Evolutionary conservation across 2,329 filamentous ascomycete species (phyloP).

Genomic region (Geoglossum cookeanum): DNA sequence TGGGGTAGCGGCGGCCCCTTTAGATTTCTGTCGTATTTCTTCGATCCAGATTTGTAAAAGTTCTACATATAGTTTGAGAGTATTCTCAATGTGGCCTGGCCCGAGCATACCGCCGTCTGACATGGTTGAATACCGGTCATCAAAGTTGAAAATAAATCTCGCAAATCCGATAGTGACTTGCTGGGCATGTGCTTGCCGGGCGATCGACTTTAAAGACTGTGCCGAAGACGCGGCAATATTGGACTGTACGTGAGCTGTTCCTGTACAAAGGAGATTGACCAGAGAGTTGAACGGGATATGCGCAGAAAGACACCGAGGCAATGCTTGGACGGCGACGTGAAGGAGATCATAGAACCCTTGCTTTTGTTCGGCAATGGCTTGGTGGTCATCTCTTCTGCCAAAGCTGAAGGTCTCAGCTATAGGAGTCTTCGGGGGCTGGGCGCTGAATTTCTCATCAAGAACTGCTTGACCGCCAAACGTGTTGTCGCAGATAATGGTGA

Average conservation of each 20-base stretch:
- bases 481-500: constrained; percentile 91
- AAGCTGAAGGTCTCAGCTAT: constrained; percentile 92
- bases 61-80: constrained; percentile 80
- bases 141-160: constrained; percentile 95
- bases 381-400: constrained; percentile 59
- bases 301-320: constrained; percentile 80
- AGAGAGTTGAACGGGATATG: constrained; percentile 85
- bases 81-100: constrained; percentile 84
- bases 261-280: constrained; percentile 88
- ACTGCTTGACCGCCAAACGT: constrained; percentile 92
- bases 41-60: constrained; percentile 94
- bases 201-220: constrained; percentile 86
- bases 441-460: constrained; percentile 83
- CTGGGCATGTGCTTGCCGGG: constrained; percentile 78
- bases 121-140: constrained; percentile 93
- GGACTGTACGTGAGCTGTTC: constrained; percentile 82
- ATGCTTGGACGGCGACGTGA: constrained; percentile 83
- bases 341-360: constrained; percentile 91
- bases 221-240: constrained; percentile 87
- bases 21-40: constrained; percentile 74
- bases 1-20: constrained; percentile 47
- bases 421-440: constrained; percentile 77
- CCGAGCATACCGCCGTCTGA: constrained; percentile 95
- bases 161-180: constrained; percentile 94
- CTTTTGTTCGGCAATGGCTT: constrained; percentile 58